These are phyloP conservation scores for Ilyonectria destructans DNA, from an alignment of 2,329 filamentous ascomycete species.

Conservation along the genomic window DNA sequence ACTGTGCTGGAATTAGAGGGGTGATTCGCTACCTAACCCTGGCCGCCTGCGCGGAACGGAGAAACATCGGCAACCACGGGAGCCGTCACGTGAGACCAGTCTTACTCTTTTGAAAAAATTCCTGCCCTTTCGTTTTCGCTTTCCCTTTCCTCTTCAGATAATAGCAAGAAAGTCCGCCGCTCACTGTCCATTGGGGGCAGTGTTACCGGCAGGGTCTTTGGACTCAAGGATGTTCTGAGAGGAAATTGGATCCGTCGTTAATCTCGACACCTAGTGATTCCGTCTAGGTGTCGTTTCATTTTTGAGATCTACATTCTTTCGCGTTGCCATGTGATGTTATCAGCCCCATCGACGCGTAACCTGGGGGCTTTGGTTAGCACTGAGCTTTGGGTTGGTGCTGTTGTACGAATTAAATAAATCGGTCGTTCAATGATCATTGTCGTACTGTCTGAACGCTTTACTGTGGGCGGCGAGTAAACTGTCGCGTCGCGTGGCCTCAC, in stretches of 20 bases:
- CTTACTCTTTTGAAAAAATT: too few species aligned
- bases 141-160: constrained; percentile 65
- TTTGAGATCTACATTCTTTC: constrained; percentile 69
- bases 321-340: background rate
- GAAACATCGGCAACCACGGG: too few species aligned
- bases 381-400: too few species aligned
- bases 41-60: too few species aligned
- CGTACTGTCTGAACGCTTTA: too few species aligned
- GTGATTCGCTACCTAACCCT: too few species aligned
- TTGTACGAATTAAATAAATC: too few species aligned
- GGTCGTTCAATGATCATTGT: background rate
- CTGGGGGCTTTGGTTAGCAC: too few species aligned
- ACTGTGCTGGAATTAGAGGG: too few species aligned
- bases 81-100: too few species aligned
- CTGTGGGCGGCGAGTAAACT: background rate
- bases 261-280: constrained; percentile 67
- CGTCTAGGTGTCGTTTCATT: constrained; percentile 72
- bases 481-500: background rate
- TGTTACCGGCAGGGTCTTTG: constrained; percentile 55
- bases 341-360: too few species aligned
- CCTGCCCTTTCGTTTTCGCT: too few species aligned
- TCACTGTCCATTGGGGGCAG: constrained; percentile 53
- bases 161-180: constrained; percentile 63
- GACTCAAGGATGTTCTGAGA: constrained; percentile 61
- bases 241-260: constrained; percentile 69